Conservation (phyloP, 768 basidiomycete species). For the Tulasnella sp. region DNA sequence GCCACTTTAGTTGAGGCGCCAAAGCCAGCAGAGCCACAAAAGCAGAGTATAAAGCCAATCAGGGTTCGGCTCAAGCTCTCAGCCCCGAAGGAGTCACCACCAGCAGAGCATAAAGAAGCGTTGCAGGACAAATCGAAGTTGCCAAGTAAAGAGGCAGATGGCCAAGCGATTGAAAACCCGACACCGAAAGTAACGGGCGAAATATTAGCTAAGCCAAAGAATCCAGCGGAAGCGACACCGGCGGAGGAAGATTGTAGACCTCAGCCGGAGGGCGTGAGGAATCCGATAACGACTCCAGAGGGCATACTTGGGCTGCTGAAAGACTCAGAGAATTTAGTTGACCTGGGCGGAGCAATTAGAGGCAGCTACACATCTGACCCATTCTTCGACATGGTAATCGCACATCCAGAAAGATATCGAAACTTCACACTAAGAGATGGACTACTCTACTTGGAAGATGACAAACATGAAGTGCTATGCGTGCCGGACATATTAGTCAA, state of each 20-base stretch:
- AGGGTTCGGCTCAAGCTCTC: too few species aligned
- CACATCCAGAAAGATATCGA: not conserved
- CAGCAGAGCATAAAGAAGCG: too few species aligned
- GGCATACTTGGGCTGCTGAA: not conserved
- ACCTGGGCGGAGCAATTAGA: not conserved
- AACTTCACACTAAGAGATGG: slow-evolving; percentile 7
- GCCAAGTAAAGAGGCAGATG: too few species aligned
- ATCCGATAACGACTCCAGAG: not conserved
- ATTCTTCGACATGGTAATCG: not conserved
- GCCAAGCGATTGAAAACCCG: too few species aligned
- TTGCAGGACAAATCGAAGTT: too few species aligned
- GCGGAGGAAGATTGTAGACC: not conserved
- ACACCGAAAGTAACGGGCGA: not conserved
- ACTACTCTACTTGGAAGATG: not conserved
- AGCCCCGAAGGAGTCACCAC: too few species aligned
- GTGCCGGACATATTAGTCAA: not conserved
- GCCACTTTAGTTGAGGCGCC: too few species aligned
- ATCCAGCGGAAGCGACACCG: not conserved
- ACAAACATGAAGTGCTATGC: not conserved
- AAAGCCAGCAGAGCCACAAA: too few species aligned
- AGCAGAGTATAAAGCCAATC: too few species aligned
- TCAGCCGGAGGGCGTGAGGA: not conserved
- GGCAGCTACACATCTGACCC: not conserved
- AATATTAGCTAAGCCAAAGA: not conserved
- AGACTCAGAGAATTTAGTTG: not conserved